Evolutionary conservation across 805 yeast genomes (phyloP).

Genomic region (Lipomyces mesembrius): DNA sequence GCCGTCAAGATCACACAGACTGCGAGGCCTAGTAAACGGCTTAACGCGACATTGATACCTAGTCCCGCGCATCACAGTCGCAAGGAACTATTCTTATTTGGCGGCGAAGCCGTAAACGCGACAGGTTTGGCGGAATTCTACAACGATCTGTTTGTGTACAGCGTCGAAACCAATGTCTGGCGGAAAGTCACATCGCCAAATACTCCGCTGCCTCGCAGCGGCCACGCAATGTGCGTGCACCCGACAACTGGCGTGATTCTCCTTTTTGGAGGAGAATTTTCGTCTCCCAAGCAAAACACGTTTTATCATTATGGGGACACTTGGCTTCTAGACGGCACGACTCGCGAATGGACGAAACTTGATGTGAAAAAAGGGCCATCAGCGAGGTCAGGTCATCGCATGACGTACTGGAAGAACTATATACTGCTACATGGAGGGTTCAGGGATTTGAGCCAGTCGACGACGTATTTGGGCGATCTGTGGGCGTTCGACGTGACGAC

Average conservation of each 20-base stretch:
- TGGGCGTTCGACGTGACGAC: conserved; percentile 92
- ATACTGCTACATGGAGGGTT: conserved; percentile 89
- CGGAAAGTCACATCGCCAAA: conserved; percentile 76
- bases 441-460: conserved; percentile 81
- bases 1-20: conserved; percentile 64
- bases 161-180: conserved; percentile 82
- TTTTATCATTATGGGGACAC: conserved; percentile 96
- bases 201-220: conserved; percentile 88
- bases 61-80: conserved; percentile 71
- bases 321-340: conserved; percentile 84
- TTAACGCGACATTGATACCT: conserved; percentile 75
- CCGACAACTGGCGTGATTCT: conserved; percentile 79
- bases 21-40: conserved; percentile 66
- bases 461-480: conserved; percentile 80
- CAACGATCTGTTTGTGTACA: conserved; percentile 77
- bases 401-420: conserved; percentile 90
- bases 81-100: conserved; percentile 80
- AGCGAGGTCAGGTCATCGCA: conserved; percentile 89
- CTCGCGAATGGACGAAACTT: conserved; percentile 88
- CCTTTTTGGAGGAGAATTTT: conserved; percentile 95
- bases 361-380: conserved; percentile 73
- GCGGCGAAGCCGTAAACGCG: conserved; percentile 74
- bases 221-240: conserved; percentile 92
- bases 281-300: conserved; percentile 93
- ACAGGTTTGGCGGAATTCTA: conserved; percentile 65